These are phyloP conservation scores for Closterium sp. DNA, from an alignment of 139 green algal genomes.

Conservation along the genomic window DNA sequence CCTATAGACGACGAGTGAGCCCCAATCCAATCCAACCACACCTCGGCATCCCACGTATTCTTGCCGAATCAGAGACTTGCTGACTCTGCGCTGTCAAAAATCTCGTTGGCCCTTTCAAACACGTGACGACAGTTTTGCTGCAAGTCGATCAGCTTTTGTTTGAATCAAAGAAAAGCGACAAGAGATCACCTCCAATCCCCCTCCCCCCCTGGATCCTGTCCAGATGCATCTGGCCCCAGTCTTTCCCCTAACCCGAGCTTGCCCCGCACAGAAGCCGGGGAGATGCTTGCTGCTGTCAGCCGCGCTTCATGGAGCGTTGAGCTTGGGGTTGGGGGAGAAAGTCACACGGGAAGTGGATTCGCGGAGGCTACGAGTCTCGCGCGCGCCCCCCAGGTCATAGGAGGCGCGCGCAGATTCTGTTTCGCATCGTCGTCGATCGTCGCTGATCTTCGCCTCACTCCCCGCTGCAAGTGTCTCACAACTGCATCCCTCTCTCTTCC, in stretches of 20 bases:
- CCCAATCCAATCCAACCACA: neutral
- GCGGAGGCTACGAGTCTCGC: too few relatives aligned
- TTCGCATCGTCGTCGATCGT: too few relatives aligned
- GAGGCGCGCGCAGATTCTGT: too few relatives aligned
- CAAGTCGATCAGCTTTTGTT: neutral
- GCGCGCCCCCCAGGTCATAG: too few relatives aligned
- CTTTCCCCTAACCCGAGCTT: neutral
- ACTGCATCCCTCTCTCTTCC: too few relatives aligned
- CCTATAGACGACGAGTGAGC: neutral
- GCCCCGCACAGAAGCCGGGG: too few relatives aligned
- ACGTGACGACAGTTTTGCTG: neutral
- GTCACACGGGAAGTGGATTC: too few relatives aligned
- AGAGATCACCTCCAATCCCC: neutral
- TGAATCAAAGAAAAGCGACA: neutral
- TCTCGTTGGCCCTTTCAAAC: neutral
- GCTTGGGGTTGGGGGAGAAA: too few relatives aligned
- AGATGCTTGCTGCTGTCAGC: too few relatives aligned
- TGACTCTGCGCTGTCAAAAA: neutral
- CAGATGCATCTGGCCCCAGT: neutral
- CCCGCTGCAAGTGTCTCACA: too few relatives aligned
- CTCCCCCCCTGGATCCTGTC: neutral
- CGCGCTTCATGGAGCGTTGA: too few relatives aligned
- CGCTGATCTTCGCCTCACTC: too few relatives aligned
- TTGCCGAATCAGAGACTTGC: neutral
- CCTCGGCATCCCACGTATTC: neutral